Evolutionary conservation across 2,329 filamentous ascomycete species (phyloP).

Genomic region (Stagonosporopsis rhizophila): DNA sequence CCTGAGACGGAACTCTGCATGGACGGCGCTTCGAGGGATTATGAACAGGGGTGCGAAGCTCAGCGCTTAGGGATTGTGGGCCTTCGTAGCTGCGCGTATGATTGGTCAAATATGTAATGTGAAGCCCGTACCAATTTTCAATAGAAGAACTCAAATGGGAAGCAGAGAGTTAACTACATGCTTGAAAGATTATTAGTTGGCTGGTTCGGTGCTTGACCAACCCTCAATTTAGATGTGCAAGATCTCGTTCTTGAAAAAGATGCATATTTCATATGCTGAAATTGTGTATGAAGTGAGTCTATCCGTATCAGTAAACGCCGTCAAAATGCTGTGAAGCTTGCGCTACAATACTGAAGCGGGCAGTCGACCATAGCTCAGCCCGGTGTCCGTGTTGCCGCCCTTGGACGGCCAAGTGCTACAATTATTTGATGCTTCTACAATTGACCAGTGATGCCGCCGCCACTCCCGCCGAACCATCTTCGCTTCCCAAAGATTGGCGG

Average conservation of each 20-base stretch:
- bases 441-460: slow-evolving; percentile 47
- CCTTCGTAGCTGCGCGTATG: neutral
- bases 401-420: neutral
- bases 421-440: slow-evolving; percentile 29
- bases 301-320: slow-evolving; percentile 6
- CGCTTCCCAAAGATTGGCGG: slow-evolving; percentile 34
- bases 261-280: neutral
- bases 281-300: neutral
- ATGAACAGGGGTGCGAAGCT: slow-evolving; percentile 5
- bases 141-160: neutral
- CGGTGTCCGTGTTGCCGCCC: slow-evolving; percentile 5
- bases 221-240: too few relatives aligned
- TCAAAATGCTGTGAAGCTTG: neutral
- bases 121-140: neutral
- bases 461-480: slow-evolving; percentile 47
- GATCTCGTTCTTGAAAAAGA: neutral
- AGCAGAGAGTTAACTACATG: neutral
- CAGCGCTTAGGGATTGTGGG: slow-evolving; percentile 15
- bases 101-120: slow-evolving; percentile 3
- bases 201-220: too few relatives aligned
- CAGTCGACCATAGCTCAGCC: neutral
- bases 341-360: neutral
- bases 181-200: neutral
- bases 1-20: slow-evolving; percentile 16
- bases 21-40: slow-evolving; percentile 17